Base-by-base conservation (phyloP, 202 grass and related monocot genomes). In the Carex arenaria region DNA sequence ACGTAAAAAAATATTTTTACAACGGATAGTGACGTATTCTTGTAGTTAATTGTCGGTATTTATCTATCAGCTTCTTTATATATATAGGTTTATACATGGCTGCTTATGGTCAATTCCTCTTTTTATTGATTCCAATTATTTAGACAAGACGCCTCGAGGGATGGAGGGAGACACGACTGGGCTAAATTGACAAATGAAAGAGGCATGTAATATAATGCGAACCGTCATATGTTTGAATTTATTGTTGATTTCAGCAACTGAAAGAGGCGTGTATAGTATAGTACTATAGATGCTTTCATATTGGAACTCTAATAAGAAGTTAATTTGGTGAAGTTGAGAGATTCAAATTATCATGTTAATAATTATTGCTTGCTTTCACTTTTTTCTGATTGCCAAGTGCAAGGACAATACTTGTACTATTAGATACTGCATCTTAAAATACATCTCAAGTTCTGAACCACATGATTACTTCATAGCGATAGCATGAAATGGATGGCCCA, bases 241-340 rank as follows among this genome's bases (percentile, higher is more conserved):
- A 73, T 73, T 73, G 43, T 51, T 51, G 20, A 73, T 73, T 52
- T 73, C 45, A 73, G 11, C 49, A 55, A 54, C 32, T 75, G 72
- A 75, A 55, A 75, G 47, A 55, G 23, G 23, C 72, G 12, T 75
- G 10, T 26, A 32, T 31, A 31, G 19, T 36, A 36, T 36, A 36
- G 26, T 36, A 40, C 32, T 40, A 40, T 40, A 45, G 7, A 45
- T 45, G 4, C 4, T 47, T 19, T 67, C 14, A 31, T 67, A 68
- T 6, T 38, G 12, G 26, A 31, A 43, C 40, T 42, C 40, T 42
- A 8, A 8, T 3, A 66, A 15, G 63, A 26, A 26, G 26, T 26
- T 26, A 26, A 26, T 28, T 34, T 34, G 28, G 10, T 15, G 2
- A 32, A 47, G 68, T 72, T n/a, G 12, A 72, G 19, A 51, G 1